These are phyloP conservation scores for Lactifluus rugatus DNA, from an alignment of 768 basidiomycete species.

Conservation along the genomic window DNA sequence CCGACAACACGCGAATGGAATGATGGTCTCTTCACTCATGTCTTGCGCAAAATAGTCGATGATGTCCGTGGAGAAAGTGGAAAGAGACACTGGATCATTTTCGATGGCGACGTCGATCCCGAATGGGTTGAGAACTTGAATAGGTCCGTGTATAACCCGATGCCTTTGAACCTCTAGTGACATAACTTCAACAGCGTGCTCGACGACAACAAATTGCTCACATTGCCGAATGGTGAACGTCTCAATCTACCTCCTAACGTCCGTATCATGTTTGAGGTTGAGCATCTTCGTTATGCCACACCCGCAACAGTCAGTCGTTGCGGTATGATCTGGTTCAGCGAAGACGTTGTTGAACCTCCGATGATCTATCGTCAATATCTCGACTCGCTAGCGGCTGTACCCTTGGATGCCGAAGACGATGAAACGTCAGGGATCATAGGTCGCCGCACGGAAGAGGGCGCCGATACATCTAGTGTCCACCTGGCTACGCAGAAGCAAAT, in stretches of 20 bases:
- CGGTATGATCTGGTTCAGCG: constrained; percentile 99
- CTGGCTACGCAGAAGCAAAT: constrained; percentile 70
- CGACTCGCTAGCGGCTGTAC: constrained; percentile 56
- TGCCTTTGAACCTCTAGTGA: neutral
- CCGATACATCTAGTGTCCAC: constrained; percentile 47
- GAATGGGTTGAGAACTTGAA: constrained; percentile 99
- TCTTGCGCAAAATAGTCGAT: constrained; percentile 94
- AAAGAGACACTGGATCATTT: constrained; percentile 98
- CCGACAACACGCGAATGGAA: constrained; percentile 98
- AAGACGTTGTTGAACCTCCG: constrained; percentile 80
- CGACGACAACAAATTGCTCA: constrained; percentile 96
- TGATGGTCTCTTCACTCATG: constrained; percentile 96
- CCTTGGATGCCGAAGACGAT: constrained; percentile 87
- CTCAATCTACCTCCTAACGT: constrained; percentile 95
- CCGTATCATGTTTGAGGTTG: constrained; percentile 99
- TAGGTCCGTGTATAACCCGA: constrained; percentile 44
- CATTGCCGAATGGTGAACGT: constrained; percentile 95
- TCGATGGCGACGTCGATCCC: constrained; percentile 98
- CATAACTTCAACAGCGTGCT: constrained; percentile 56
- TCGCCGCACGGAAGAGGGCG: constrained; percentile 43
- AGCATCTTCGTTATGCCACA: constrained; percentile 94
- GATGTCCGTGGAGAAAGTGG: constrained; percentile 96
- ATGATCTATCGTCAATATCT: constrained; percentile 94
- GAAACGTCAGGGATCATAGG: constrained; percentile 51
- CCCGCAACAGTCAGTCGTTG: constrained; percentile 98